A percentile compares a stretch with the other conserved stretches of the same genome.
Evolutionary conservation across 2,329 filamentous ascomycete genomes (phyloP).

Genomic region (Aspergillus calidoustus): DNA sequence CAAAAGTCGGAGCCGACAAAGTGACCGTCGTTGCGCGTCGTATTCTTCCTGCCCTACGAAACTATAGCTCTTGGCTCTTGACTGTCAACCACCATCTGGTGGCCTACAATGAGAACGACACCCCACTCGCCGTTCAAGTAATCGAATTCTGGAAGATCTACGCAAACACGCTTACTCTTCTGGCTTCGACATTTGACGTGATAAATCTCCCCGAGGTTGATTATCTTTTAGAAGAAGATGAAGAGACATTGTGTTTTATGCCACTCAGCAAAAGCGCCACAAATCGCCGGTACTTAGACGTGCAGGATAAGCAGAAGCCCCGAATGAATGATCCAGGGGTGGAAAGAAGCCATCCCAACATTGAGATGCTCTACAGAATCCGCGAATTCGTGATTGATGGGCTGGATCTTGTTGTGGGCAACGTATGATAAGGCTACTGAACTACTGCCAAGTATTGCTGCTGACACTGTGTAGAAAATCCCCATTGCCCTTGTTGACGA

Average conservation of each 20-base stretch:
- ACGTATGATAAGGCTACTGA: constrained; percentile 34
- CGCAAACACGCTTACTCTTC: constrained; percentile 63
- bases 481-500: constrained; percentile 54
- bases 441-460: background rate
- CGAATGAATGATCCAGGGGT: constrained; percentile 56
- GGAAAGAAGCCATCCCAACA: constrained; percentile 60
- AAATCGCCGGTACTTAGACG: constrained; percentile 57
- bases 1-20: constrained; percentile 48
- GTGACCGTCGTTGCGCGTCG: constrained; percentile 64
- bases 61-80: constrained; percentile 71
- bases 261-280: constrained; percentile 60
- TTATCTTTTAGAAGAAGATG: constrained; percentile 72
- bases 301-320: constrained; percentile 53
- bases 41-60: constrained; percentile 66
- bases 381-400: constrained; percentile 67
- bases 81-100: constrained; percentile 59
- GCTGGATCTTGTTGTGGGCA: constrained; percentile 59
- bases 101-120: constrained; percentile 57
- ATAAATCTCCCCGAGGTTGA: constrained; percentile 59
- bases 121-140: constrained; percentile 60
- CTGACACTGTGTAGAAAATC: constrained; percentile 45
- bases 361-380: constrained; percentile 70
- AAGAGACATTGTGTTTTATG: constrained; percentile 67
- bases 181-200: constrained; percentile 64
- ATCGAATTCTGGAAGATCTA: constrained; percentile 69